Percentiles rank a stretch among this genome's conserved stretches.
phyloP scores from a whole-genome alignment of 2,329 filamentous ascomycete genomes.

The Ciborinia camelliae region DNA sequence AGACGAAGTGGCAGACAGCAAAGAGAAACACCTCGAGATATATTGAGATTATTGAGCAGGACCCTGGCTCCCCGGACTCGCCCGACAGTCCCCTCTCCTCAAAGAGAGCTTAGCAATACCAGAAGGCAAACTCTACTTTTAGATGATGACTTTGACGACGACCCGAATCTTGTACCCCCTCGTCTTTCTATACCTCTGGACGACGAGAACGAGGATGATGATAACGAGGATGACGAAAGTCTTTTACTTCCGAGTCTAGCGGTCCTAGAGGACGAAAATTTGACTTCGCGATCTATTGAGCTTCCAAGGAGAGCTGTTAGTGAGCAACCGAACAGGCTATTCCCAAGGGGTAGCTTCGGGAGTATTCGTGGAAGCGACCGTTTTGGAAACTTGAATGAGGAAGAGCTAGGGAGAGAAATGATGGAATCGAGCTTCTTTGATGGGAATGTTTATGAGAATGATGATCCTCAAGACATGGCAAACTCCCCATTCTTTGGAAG shows the following conservation, averaged over 20 bases:
- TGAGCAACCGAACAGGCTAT: constrained; percentile 45
- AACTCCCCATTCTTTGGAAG: constrained; percentile 24
- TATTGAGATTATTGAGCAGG: constrained; percentile 53
- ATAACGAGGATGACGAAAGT: constrained; percentile 46
- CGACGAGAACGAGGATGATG: constrained; percentile 49
- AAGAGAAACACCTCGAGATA: constrained; percentile 53
- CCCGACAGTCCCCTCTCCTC: constrained; percentile 34
- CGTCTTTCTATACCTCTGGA: constrained; percentile 54
- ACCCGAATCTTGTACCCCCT: constrained; percentile 47
- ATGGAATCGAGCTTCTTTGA: constrained; percentile 35
- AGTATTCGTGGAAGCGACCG: constrained; percentile 54
- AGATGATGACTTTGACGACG: constrained; percentile 42
- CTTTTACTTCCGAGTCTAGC: constrained; percentile 53
- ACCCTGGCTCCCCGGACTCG: constrained; percentile 47
- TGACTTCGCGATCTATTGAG: constrained; percentile 58
- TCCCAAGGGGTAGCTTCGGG: constrained; percentile 49
- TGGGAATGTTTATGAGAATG: constrained; percentile 27
- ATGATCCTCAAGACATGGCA: constrained; percentile 24
- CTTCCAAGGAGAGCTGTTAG: constrained; percentile 51
- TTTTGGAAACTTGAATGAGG: constrained; percentile 38
- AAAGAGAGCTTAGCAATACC: constrained; percentile 20
- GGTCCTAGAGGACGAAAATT: constrained; percentile 54
- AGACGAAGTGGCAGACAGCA: constrained; percentile 56
- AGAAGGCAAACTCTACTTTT: constrained; percentile 26
- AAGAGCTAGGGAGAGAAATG: constrained; percentile 25